These are phyloP conservation scores for Cephalotrichum gorgonifer DNA, from an alignment of 2,329 filamentous ascomycete species.

Conservation along the genomic window DNA sequence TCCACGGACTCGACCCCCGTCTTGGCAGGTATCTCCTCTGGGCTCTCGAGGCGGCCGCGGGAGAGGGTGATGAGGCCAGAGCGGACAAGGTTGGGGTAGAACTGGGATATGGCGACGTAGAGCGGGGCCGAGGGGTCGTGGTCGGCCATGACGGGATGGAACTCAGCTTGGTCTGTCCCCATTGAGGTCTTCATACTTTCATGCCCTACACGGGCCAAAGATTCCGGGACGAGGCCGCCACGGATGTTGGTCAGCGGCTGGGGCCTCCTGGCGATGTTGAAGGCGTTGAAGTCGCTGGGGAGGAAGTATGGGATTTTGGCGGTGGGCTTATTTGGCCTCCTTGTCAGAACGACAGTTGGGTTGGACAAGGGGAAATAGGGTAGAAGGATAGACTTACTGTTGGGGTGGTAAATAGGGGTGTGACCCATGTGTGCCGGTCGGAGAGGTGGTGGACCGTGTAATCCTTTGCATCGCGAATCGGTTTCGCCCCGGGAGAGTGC, in stretches of 20 bases:
- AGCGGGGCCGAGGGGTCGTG: conserved; percentile 27
- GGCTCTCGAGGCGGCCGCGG: conserved; percentile 28
- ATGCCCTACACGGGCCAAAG: conserved; percentile 45
- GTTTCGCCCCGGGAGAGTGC: conserved; percentile 36
- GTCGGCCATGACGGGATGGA: conserved; percentile 21
- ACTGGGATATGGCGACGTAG: conserved; percentile 60
- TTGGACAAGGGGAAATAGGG: background rate
- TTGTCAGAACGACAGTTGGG: no score
- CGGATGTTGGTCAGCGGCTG: conserved; percentile 50
- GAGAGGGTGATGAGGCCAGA: conserved; percentile 45
- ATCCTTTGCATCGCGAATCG: conserved; percentile 30
- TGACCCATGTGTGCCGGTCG: conserved; percentile 60
- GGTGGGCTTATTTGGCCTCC: conserved; percentile 30
- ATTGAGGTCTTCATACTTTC: conserved; percentile 34
- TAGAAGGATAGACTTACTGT: conserved; percentile 25
- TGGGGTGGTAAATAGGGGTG: conserved; percentile 48
- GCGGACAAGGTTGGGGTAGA: conserved; percentile 65
- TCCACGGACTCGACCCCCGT: conserved; percentile 26
- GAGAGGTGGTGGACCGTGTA: conserved; percentile 59
- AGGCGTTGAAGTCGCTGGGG: conserved; percentile 62
- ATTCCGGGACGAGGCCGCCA: conserved; percentile 46
- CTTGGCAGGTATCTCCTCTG: conserved; percentile 25
- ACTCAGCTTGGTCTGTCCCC: conserved; percentile 43
- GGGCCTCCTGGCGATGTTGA: conserved; percentile 56
- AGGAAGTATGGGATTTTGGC: conserved; percentile 49